Base-by-base conservation (phyloP, 176 grass and related monocot species). In the Lolium perenne region DNA sequence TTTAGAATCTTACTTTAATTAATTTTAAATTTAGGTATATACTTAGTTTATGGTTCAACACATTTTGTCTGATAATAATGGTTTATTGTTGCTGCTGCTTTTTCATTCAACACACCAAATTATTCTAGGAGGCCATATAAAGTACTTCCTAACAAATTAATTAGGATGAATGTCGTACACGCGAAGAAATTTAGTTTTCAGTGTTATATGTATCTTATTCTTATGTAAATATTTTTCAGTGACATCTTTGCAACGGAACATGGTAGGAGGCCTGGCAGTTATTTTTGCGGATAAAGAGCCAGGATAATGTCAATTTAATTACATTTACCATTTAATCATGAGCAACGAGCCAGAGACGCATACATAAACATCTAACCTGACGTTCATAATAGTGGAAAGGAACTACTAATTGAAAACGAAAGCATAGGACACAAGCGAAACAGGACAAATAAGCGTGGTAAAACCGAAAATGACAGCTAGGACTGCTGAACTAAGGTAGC, bases 381-480 rank as follows among this genome's bases (percentile, higher is more conserved):
- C 29, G 4, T 17, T 12, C 22, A 77, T 74, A 41, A 57, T 35
- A 47, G 50, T 71, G 47, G 66, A 80, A 41, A 87, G 38, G 69
- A 85, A 58, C 14, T 66, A 59, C 38, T 46, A 22, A 72, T 14
- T 72, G 69, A 13, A 49, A 53, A 70, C 48, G 25, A 63, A 84
- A 32, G 51, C 68, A 87, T 14, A 53, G 59, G 48, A 51, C 53
- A 84, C 23, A 71, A 77, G 63, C 35, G 45, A 70, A 85, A 77
- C 71, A 71, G 53, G 62, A 82, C 82, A 82, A 77, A 76, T 54
- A 74, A 43, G 9, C 70, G 53, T 1, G 53, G 54, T 77, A 91
- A 81, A 91, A 56, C 38, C 53, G 56, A 81, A 71, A 87, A 80
- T 80, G 82, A 78, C 70, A 82, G 35, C 23, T 29, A 54, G 67